Conservation (phyloP, 352 stramenopile species). For the Globisporangium heterothallicum region DNA sequence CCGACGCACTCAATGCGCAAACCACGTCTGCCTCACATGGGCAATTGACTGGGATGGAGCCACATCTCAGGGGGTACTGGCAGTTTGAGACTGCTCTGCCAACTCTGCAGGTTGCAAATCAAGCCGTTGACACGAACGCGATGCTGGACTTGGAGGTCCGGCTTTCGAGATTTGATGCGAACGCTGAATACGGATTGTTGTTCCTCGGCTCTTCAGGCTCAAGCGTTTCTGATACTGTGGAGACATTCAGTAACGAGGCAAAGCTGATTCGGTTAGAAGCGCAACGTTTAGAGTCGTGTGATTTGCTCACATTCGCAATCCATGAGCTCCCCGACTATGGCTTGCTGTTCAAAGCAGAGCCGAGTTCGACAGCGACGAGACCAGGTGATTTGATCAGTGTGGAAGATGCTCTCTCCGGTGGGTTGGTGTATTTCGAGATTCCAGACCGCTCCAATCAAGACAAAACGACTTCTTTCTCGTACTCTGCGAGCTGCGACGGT, state of each 20-base stretch:
- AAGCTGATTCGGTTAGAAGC: slow-evolving; percentile 5
- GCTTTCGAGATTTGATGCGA: slow-evolving; percentile 7
- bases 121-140: background rate
- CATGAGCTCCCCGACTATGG: slow-evolving; percentile 10
- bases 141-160: slow-evolving; percentile 14
- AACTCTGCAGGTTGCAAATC: slow-evolving; percentile 7
- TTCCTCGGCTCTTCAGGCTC: slow-evolving; percentile 12
- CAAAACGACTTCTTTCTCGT: slow-evolving; percentile 12
- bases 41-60: slow-evolving; percentile 20
- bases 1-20: slow-evolving; percentile 1
- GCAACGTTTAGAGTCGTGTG: slow-evolving; percentile 2
- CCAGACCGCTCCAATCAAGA: slow-evolving; percentile 1
- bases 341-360: background rate
- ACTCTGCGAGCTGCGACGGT: slow-evolving; percentile 5
- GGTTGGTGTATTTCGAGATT: slow-evolving; percentile 10
- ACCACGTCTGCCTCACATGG: background rate
- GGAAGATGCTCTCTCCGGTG: background rate
- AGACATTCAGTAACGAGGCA: background rate
- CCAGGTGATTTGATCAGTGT: background rate
- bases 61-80: slow-evolving; percentile 24
- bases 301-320: slow-evolving; percentile 5
- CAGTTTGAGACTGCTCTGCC: slow-evolving; percentile 17
- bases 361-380: background rate
- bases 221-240: slow-evolving; percentile 8
- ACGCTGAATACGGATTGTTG: background rate